These are phyloP conservation scores for Globisporangium splendens DNA, from an alignment of 352 stramenopile species.

Conservation along the genomic window DNA sequence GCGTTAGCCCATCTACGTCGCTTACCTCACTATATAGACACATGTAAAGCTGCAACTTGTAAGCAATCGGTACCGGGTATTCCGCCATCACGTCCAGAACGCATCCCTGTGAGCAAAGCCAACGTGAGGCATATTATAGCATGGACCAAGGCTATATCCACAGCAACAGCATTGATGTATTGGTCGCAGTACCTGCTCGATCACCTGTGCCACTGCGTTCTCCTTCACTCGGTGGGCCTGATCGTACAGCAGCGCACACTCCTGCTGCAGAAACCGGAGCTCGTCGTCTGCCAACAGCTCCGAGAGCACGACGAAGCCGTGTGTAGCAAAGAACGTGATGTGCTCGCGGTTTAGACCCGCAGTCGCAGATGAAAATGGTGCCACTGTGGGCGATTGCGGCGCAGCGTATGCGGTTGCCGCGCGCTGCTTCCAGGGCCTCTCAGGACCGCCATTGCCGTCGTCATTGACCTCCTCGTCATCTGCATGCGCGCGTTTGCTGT, in stretches of 20 bases:
- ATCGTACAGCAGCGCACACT: slow-evolving; percentile 30
- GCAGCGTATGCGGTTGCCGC: no score
- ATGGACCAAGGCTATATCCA: no score
- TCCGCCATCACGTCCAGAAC: slow-evolving; percentile 61
- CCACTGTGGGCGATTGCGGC: no score
- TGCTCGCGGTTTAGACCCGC: not conserved
- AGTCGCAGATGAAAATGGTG: no score
- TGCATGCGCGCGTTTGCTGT: no score
- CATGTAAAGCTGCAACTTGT: not conserved
- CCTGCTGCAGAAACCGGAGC: slow-evolving; percentile 29
- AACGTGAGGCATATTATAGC: not conserved
- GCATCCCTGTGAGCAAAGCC: slow-evolving; percentile 25
- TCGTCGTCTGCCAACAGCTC: slow-evolving; percentile 34
- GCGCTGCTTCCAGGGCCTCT: no score
- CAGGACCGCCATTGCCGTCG: no score
- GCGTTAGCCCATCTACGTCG: not conserved
- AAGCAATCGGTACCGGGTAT: slow-evolving; percentile 28
- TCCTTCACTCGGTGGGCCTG: slow-evolving; percentile 6
- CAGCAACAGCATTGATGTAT: no score
- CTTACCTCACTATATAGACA: no score
- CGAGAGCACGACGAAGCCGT: slow-evolving; percentile 26
- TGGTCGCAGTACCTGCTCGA: slow-evolving; percentile 18
- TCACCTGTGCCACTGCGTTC: slow-evolving; percentile 15
- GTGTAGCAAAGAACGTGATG: slow-evolving; percentile 6
- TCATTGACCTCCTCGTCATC: no score